Evolutionary conservation across 2,329 filamentous ascomycete genomes (phyloP), one percentile per base, ranked within the genome.

Genomic region (Monilinia fructicola): DNA sequence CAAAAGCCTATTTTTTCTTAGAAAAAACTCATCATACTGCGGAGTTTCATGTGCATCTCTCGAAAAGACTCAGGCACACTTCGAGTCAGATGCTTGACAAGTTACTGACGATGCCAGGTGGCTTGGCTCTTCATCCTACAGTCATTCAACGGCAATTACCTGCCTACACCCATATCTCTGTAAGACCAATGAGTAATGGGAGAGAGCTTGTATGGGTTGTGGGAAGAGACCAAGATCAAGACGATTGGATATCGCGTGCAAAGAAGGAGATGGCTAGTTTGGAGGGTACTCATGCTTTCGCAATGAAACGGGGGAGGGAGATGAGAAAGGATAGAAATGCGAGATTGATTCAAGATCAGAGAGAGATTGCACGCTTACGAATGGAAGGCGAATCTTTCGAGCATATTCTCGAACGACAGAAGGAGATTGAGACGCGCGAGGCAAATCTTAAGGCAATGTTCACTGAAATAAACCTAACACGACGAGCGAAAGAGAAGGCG

Each of bases 181-280:
- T 61, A 50, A 38, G 12, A 4, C 58, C 58, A 3, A 12, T 46
- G 44, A 61, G 58, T 38, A 50, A 61, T 38, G 58, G 58, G 10
- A 38, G 46, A 50, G 58, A 61, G n/a, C n/a, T 61, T 26, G 58
- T 61, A 50, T 61, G 58, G 58, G 44, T 50, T 52, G 44, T 52
- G 10, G 58, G 28, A n/a, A 48, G 2, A 50, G 5, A 5, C 1
- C 6, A n/a, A 16, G n/a, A 18, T 5, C 28, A 35, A 50, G 28
- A 23, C 21, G 2, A 60, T 35, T 48, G 14, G 58, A 14, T 60
- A 48, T 18, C n/a, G 31, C 14, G n/a, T 26, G 58, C 58, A 3
- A 18, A 23, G 44, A 2, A 38, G 9, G 16, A 21, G 21, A 18
- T 60, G 21, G 21, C 2, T 38, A 1, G 48, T 21, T 9, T 38